phyloP scores from a whole-genome alignment of 768 basidiomycete genomes.

The Mycena metata region DNA sequence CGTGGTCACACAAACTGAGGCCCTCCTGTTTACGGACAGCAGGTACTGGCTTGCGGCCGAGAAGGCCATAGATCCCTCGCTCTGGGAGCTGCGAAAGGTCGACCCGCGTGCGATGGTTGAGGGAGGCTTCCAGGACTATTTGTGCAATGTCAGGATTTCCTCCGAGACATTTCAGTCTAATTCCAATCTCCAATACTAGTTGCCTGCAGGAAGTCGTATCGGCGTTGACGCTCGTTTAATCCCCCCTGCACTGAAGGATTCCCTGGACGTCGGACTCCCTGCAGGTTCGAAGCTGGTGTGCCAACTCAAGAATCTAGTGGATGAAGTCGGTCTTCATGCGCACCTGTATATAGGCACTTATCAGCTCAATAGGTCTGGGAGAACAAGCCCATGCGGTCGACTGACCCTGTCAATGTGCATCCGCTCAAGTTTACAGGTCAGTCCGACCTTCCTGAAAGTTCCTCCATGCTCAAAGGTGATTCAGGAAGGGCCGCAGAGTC shows the following conservation, averaged over 20 bases:
- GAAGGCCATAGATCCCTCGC: conserved; percentile 56
- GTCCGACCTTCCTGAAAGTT: neutral
- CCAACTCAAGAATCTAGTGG: conserved; percentile 70
- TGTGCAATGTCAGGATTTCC: conserved; percentile 23
- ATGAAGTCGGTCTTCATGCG: conserved; percentile 51
- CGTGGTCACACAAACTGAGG: conserved; percentile 62
- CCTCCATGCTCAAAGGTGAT: neutral
- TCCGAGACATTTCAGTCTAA: neutral
- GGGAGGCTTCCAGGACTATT: conserved; percentile 38
- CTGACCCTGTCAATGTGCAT: conserved; percentile 61
- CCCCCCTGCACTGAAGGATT: conserved; percentile 58
- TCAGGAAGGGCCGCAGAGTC: conserved; percentile 56
- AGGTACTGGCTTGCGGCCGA: conserved; percentile 72
- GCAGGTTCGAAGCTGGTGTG: conserved; percentile 62
- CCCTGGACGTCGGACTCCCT: conserved; percentile 55
- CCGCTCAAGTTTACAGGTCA: conserved; percentile 59
- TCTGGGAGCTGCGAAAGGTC: conserved; percentile 32
- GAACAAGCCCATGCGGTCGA: conserved; percentile 65
- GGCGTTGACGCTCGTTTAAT: conserved; percentile 73
- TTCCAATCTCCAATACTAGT: conserved; percentile 1
- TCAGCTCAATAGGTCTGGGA: conserved; percentile 52
- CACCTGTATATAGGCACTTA: neutral
- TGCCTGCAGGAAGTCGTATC: conserved; percentile 50
- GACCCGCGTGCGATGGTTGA: conserved; percentile 35
- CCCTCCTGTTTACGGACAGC: conserved; percentile 69